Base-by-base conservation (phyloP, 345 rosid genomes). In the Brassica carinata region DNA sequence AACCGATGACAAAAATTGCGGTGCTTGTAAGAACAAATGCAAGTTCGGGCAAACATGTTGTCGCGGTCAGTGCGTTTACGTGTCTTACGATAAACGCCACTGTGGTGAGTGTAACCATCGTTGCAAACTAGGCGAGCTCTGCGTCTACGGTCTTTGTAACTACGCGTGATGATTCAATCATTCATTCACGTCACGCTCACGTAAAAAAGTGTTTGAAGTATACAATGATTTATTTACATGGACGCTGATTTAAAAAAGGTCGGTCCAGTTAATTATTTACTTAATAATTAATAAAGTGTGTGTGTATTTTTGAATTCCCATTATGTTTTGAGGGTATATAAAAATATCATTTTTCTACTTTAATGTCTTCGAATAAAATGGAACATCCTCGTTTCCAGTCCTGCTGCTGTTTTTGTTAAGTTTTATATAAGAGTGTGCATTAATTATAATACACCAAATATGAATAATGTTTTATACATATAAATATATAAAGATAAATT, bases 91-190 rank as follows among this genome's bases (percentile, higher is more conserved):
- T 51, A 91, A 90, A 85, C 89, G 97, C 36, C 92, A 93, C 75
- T 93, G 98, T 7, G 94, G 98, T 5, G 45, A 26, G 10, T 95
- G 99, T 85, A 88, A 86, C 82, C 81, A 89, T 66, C 82, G 81
- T 34, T 95, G 99, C 84, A 4, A 64, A 0, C 0, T 0, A 0
- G 90, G 87, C 2, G 77, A 77, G 19, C 64, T 3, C 8, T 95
- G 99, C 76, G 85, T 90, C 36, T 90, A 86, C 64, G 97, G 97
- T n/a, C 68, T 91, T 83, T 95, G 99, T 62, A 80, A 86, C 71
- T 95, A 93, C 77, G 87, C 93, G 2, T 90, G 74, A 86, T 64
- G 51, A 80, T 45, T 74, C 40, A 73, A 74, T 48, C 75, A 68
- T 80, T 63, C 61, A 48, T 65, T 63, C 43, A 29, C 15, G 67